Evolutionary conservation across 129 eudicot species (phyloP), one percentile per base, ranked within the genome.

Genomic region (Chrysanthemum lavandulifolium): DNA sequence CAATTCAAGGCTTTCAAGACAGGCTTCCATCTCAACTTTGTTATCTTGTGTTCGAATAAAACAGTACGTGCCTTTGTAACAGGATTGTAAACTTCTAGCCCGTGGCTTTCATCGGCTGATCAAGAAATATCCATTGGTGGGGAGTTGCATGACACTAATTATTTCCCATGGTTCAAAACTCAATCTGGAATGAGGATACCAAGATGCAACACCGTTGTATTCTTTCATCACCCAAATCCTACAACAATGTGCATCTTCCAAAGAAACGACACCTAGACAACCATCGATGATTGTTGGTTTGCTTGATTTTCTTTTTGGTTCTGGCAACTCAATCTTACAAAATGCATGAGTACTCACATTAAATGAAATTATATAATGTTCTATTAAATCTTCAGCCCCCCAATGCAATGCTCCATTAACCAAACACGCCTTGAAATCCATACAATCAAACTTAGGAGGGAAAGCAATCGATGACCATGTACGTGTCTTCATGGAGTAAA

Each of bases 311-410:
- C 29, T 11, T 4, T 4, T 4, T 1, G 27, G n/a, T n/a, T 27
- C 14, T 4, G 65, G 45, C 40, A 62, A 13, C 14, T 40, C 67
- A 21, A 62, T 29, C 14, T 0, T 62, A 3, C 48, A 16, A 62
- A 62, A 62, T 3, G 7, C 23, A 63, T 63, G 49, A 13, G 49
- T 33, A 19, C 68, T 63, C 68, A 63, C 13, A 63, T 63, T 47
- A 29, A 62, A 62, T 12, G 67, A 25, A 50, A 31, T 25, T 62
- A 62, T 2, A 29, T 62, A 63, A 31, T 33, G 6, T 33, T 33
- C 6, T 4, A n/a, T n/a, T n/a, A 8, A 33, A 33, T 3, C 0
- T 5, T 33, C 40, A 3, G 5, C 6, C 5, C 6, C 6, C 6
- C 6, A 33, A 33, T 33, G 40, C 40, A 33, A 3, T 0, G 6